Base-by-base conservation (phyloP, 2,329 filamentous ascomycete species). In the Exophiala spinifera region DNA sequence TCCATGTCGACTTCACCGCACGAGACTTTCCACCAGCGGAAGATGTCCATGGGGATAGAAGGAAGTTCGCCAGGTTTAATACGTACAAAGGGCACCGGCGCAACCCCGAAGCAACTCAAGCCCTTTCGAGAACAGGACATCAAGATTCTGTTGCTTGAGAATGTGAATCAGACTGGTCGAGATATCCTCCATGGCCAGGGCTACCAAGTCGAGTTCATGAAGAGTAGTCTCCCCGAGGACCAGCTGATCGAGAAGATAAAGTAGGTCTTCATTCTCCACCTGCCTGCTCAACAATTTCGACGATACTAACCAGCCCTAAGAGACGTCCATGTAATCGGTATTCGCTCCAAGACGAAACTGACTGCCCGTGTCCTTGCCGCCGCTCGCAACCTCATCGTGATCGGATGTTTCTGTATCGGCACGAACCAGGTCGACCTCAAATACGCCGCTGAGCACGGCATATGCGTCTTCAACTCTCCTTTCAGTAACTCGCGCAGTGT, bases 391-490 rank as follows among this genome's bases (percentile, higher is more conserved):
- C 81, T 99, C 50, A 87, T 97, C 55, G 94, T 96, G 59, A 84
- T 97, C 65, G 94, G 94, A 57, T 99, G 94, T 77, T 99, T 99
- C 81, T 99, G 94, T 73, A 99, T 99, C 66, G 94, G 94, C 62
- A 99, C 94, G 53, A 97, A 95, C 76, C 91, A 95, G 72, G 91
- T 96, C 62, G 87, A 95, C 70, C 83, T 95, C 56, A 82, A 89
- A 58, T 92, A 84, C 68, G 90, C 91, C 25, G 90, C 90, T 45
- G 80, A 81, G 63, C 84, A 88, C 68, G 91, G 94, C 63, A 96
- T 97, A 70, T 91, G 91, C 33, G 94, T 99, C 61, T 99, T 99
- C 84, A 99, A 99, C 76, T 97, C 94, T 43, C 94, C 94, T 1
- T 99, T 99, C 75, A 91, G 89, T 75, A 99, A 99, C 76, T 97